Evolutionary conservation across 768 basidiomycete species (phyloP).

Genomic region (Cystofilobasidium bisporidii): DNA sequence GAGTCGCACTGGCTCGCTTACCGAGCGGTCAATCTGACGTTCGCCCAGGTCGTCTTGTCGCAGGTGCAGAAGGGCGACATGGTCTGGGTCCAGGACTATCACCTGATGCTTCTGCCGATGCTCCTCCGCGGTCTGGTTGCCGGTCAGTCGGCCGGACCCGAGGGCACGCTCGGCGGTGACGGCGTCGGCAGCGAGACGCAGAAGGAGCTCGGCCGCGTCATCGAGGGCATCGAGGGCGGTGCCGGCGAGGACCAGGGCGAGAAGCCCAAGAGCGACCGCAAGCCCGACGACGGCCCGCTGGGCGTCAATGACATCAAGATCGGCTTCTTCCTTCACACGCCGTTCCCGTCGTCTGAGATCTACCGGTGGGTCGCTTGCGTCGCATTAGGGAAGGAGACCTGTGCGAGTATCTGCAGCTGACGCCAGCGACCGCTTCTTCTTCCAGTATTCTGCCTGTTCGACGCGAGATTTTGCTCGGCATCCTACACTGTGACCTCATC

Average conservation of each 20-base stretch:
- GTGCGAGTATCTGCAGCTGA: no score
- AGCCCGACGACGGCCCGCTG: constrained; percentile 14
- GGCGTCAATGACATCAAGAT: constrained; percentile 55
- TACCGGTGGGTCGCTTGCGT: constrained; percentile 16
- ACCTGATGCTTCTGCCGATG: constrained; percentile 96
- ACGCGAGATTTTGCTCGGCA: constrained; percentile 90
- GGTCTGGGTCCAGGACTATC: constrained; percentile 99
- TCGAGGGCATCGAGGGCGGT: constrained; percentile 22
- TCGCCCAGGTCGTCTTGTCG: constrained; percentile 75
- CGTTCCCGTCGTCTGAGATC: constrained; percentile 28
- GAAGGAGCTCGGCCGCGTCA: constrained; percentile 24
- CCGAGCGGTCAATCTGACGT: constrained; percentile 88
- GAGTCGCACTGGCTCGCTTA: constrained; percentile 98
- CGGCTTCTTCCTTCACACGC: constrained; percentile 70
- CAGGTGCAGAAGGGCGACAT: constrained; percentile 78
- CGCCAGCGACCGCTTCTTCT: neutral
- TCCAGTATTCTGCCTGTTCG: constrained; percentile 87
- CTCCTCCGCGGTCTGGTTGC: constrained; percentile 72
- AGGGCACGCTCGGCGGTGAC: constrained; percentile 29
- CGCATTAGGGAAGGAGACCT: no score
- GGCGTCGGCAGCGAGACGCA: constrained; percentile 12
- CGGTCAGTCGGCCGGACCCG: constrained; percentile 36
- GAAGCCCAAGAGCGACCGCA: constrained; percentile 16
- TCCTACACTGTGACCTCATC: constrained; percentile 91
- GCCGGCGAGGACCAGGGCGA: constrained; percentile 26